Evolutionary conservation across 2,329 filamentous ascomycete genomes (phyloP).

Genomic region (Diplodia sapinea): DNA sequence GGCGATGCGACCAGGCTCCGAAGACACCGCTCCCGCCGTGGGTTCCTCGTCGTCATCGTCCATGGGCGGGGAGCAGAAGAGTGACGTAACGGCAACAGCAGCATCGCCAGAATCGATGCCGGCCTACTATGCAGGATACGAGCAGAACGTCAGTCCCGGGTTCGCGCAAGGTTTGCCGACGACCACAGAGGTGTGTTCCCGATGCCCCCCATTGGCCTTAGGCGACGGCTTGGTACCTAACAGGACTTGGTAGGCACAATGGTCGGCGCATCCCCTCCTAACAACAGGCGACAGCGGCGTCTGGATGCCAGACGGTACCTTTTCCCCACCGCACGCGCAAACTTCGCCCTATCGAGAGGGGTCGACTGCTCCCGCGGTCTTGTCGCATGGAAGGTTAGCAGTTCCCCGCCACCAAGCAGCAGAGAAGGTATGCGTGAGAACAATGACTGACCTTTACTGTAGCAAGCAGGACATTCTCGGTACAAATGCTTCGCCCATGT

Average conservation of each 20-base stretch:
- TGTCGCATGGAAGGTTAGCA: conserved; percentile 27
- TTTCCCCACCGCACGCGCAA: conserved; percentile 27
- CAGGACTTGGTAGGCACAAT: conserved; percentile 20
- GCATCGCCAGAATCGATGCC: conserved; percentile 22
- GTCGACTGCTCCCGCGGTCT: conserved; percentile 24
- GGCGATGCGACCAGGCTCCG: conserved; percentile 5
- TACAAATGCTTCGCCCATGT: conserved; percentile 5
- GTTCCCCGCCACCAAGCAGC: background rate
- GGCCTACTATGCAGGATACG: conserved; percentile 25
- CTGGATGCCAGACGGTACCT: conserved; percentile 27
- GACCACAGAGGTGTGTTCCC: conserved; percentile 24
- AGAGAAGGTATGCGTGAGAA: background rate
- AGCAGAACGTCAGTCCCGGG: conserved; percentile 19
- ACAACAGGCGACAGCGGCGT: conserved; percentile 28
- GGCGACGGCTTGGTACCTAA: conserved; percentile 12
- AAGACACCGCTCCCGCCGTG: conserved; percentile 6
- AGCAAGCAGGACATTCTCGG: conserved; percentile 25
- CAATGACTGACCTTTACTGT: conserved; percentile 5
- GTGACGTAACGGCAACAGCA: conserved; percentile 18
- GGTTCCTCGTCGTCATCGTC: conserved; percentile 23
- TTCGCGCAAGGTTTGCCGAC: conserved; percentile 23
- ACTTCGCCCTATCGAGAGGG: conserved; percentile 23
- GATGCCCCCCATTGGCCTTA: background rate
- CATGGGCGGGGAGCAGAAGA: conserved; percentile 19
- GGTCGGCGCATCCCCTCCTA: conserved; percentile 29